Percentiles rank a stretch among this genome's conserved stretches.
Conservation (phyloP, 106 monocot species). For the Ottelia alismoides region DNA sequence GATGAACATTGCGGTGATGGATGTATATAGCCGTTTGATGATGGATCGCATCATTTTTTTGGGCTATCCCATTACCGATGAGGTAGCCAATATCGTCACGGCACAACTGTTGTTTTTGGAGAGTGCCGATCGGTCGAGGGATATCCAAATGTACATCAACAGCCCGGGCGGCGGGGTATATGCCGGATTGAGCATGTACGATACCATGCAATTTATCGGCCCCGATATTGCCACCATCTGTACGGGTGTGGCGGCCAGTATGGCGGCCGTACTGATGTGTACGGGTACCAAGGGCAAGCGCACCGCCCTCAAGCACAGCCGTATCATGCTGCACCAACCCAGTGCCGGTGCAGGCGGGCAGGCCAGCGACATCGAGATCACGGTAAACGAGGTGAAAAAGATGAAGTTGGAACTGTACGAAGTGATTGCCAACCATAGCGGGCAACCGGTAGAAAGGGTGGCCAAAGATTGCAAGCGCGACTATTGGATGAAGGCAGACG, state of each 20-base stretch:
- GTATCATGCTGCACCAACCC: slow-evolving; percentile 77
- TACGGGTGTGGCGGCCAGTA: slow-evolving; percentile 61
- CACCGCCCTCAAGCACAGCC: slow-evolving; percentile 39
- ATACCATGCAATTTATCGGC: slow-evolving; percentile 63
- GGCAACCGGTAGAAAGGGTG: slow-evolving; percentile 24
- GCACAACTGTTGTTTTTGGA: slow-evolving; percentile 72
- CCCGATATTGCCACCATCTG: slow-evolving; percentile 61
- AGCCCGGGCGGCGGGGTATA: slow-evolving; percentile 69
- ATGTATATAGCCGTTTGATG: slow-evolving; percentile 51
- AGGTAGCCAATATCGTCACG: slow-evolving; percentile 46
- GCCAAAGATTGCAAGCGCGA: slow-evolving; percentile 44
- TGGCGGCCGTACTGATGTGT: slow-evolving; percentile 59
- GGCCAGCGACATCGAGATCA: slow-evolving; percentile 53
- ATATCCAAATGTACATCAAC: slow-evolving; percentile 57
- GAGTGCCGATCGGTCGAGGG: slow-evolving; percentile 63
- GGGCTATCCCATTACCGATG: slow-evolving; percentile 51
- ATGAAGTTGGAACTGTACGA: slow-evolving; percentile 33
- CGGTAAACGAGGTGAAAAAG: slow-evolving; percentile 63
- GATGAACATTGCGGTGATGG: too few species aligned
- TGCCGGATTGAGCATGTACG: slow-evolving; percentile 60
- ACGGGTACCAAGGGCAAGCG: slow-evolving; percentile 49
- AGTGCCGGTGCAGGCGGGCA: slow-evolving; percentile 39
- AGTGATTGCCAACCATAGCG: slow-evolving; percentile 50
- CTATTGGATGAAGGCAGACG: slow-evolving; percentile 55
- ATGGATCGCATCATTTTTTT: slow-evolving; percentile 70